Evolutionary conservation across 805 yeast genomes (phyloP).

Genomic region (Jamesozyma hellenica): DNA sequence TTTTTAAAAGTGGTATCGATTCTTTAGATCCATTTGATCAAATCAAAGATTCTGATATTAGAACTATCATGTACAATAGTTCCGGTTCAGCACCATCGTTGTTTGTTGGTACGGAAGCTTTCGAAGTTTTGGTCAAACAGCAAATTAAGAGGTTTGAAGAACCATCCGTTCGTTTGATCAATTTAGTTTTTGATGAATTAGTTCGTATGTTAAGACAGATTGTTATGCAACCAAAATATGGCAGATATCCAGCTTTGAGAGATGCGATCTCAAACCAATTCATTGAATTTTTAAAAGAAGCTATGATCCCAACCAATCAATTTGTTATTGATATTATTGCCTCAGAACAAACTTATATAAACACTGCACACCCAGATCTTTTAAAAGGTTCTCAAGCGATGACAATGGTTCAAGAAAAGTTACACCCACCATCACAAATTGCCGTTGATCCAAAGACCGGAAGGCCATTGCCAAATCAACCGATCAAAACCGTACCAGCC

Average conservation of each 20-base stretch:
- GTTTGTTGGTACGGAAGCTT: constrained; percentile 95
- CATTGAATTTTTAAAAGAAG: constrained; percentile 68
- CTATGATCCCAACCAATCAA: constrained; percentile 72
- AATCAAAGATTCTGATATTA: constrained; percentile 87
- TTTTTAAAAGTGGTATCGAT: constrained; percentile 82
- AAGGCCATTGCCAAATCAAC: constrained; percentile 50
- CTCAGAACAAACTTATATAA: constrained; percentile 87
- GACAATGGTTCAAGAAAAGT: constrained; percentile 79
- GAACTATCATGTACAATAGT: constrained; percentile 94
- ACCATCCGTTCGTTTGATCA: constrained; percentile 80
- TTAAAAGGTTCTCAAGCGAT: constrained; percentile 91
- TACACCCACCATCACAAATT: constrained; percentile 58
- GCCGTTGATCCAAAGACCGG: constrained; percentile 86
- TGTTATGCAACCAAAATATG: constrained; percentile 66
- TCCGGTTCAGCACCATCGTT: constrained; percentile 94
- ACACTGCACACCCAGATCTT: constrained; percentile 95
- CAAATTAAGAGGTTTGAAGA: constrained; percentile 92
- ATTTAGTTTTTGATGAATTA: constrained; percentile 86
- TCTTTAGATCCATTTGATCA: constrained; percentile 95
- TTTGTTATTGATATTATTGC: constrained; percentile 76
- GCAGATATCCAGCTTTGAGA: constrained; percentile 84
- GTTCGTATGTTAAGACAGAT: constrained; percentile 83
- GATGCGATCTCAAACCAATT: constrained; percentile 76
- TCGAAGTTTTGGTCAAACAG: constrained; percentile 89
- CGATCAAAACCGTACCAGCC: constrained; percentile 24